Conservation (phyloP, 2,329 filamentous ascomycete genomes). For the Celoporthe dispersa region DNA sequence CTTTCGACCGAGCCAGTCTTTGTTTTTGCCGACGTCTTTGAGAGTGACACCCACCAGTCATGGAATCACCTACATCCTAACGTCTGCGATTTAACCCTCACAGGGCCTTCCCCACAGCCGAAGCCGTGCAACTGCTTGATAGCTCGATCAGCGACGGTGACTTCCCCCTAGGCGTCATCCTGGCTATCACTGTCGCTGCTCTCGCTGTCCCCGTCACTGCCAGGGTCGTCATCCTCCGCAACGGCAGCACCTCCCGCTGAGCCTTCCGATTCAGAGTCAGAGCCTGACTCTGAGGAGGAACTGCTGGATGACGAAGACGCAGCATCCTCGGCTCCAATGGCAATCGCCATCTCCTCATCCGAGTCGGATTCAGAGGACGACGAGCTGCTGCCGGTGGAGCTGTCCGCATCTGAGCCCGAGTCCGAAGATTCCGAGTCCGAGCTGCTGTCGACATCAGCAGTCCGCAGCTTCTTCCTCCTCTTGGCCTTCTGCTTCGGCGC, state of each 20-base stretch:
- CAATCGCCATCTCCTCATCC: conserved; percentile 34
- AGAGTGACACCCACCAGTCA: neutral
- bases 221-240: conserved; percentile 29
- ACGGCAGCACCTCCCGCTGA: conserved; percentile 19
- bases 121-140: neutral
- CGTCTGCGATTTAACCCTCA: neutral
- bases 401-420: conserved; percentile 42
- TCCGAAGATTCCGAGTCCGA: conserved; percentile 42
- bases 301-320: conserved; percentile 35
- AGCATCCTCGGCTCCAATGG: conserved; percentile 17
- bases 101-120: neutral
- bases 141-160: neutral
- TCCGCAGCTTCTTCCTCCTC: conserved; percentile 58
- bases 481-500: conserved; percentile 49
- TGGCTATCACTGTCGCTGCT: conserved; percentile 32
- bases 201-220: conserved; percentile 30
- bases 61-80: neutral
- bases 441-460: conserved; percentile 48
- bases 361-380: conserved; percentile 44
- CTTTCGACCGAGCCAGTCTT: neutral
- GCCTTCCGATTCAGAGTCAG: conserved; percentile 29
- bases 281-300: conserved; percentile 32
- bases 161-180: conserved; percentile 26
- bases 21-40: neutral
- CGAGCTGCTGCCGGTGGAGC: conserved; percentile 40